Base-by-base conservation (phyloP, 2,329 filamentous ascomycete species). In the Ophiostoma sp. region DNA sequence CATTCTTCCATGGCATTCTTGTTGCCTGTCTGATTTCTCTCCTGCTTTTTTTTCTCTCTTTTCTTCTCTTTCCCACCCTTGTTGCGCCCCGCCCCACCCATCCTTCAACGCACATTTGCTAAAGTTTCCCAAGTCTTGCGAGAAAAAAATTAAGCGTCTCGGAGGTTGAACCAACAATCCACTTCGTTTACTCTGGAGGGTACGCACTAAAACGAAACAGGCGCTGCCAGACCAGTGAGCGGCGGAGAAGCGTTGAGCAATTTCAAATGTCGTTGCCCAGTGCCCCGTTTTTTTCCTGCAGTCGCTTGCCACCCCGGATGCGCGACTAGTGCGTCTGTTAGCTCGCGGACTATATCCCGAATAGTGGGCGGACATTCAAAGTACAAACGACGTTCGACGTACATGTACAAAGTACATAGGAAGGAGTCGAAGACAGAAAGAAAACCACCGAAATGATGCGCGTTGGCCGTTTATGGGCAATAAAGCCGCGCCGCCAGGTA, bases 311-410 rank as follows among this genome's bases (percentile, higher is more conserved):
- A 52, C 66, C 66, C 68, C 68, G 50, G 68, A 42, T 57, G 50
- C 48, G 33, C 68, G 22, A 55, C 66, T 69, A 28, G 68, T 69
- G 68, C 48, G n/a, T 69, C 48, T 57, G 11, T 36, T 70, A 70
- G 68, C 68, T 70, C 33, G 33, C 50, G 15, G 68, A 70, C 68
- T 70, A 70, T 69, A 69, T 70, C 33, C 68, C 33, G 68, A 42
- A 57, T 31, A 19, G 50, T 57, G 68, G 33, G 31, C 50, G 12
- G 33, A 3, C 33, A 57, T 36, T 28, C 12, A 12, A 66, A 66
- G 22, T 66, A 17, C 61, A 22, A 28, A 17, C 61, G 36, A 28
- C 5, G 36, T 66, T 22, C 22, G 11, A 8, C 15, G 22, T 8
- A 28, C 61, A 15, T 64, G 31, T n/a, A 45, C 66, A 57, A 28